phyloP scores from a whole-genome alignment of 257 asterid genomes.

The Petrea volubilis region DNA sequence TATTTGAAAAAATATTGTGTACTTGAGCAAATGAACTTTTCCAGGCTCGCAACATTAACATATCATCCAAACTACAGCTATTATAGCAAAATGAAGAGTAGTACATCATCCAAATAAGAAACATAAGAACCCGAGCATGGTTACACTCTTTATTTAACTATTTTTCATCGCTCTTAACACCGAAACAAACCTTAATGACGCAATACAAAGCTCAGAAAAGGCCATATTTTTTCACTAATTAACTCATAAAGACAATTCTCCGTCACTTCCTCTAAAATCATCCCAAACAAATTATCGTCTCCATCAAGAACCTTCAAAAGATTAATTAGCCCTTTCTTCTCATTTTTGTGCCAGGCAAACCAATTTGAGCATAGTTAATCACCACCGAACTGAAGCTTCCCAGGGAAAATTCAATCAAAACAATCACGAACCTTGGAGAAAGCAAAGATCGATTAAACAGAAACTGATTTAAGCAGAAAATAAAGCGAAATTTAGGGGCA shows the following conservation, averaged over 20 bases:
- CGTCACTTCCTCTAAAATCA: neutral
- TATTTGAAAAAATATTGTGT: neutral
- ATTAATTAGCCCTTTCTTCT: neutral
- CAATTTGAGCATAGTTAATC: neutral
- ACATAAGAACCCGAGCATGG: neutral
- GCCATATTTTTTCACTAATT: neutral
- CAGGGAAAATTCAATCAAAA: neutral
- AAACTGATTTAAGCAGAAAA: neutral
- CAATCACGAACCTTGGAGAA: neutral
- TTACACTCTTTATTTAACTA: neutral
- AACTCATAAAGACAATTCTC: neutral
- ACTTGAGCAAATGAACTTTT: neutral
- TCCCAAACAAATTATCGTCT: neutral
- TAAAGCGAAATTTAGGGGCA: constrained; percentile 13
- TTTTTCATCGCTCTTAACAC: neutral
- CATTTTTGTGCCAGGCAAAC: neutral
- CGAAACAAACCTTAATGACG: neutral
- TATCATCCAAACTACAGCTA: neutral
- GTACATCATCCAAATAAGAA: neutral
- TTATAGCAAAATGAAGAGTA: neutral
- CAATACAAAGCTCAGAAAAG: neutral
- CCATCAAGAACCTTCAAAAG: constrained; percentile 5
- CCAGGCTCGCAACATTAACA: constrained; percentile 12
- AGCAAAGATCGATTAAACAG: neutral
- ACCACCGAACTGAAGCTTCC: neutral